Base-by-base conservation (phyloP, 352 stramenopile species). In the Phytophthora pistaciae region DNA sequence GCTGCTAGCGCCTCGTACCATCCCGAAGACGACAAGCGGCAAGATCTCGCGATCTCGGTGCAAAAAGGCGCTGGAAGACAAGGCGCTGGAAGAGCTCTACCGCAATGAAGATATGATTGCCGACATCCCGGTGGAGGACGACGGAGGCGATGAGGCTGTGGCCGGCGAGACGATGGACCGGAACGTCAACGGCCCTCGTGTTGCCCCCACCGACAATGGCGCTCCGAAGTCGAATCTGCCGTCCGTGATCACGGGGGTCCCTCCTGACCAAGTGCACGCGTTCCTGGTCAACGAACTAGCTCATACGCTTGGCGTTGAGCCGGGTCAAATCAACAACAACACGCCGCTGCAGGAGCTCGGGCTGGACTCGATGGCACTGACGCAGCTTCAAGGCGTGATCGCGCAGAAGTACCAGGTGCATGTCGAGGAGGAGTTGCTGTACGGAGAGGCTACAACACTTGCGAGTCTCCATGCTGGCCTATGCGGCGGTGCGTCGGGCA, bases 11-110 rank as follows among this genome's bases (percentile, higher is more conserved):
- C 90, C 96, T 36, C 91, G 92, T 33, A 95, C 94, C 2, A 98
- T 99, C 56, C 93, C 96, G 8, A 99, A 99, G 80, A 99, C 98
- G 2, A 99, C 96, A 14, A 99, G 96, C 72, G 98, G 98, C 9
- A 99, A 99, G 78, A 99, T 99, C 75, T 97, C 95, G 23, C 91
- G 98, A 63, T 83, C 87, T n/a, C 95, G 92, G 52, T 96, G 91
- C 69, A 92, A 87, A 64, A 82, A 83, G 71, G 85, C 84, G 21
- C 67, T 96, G 3, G 73, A 86, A 40, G 71, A 87, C 1, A 87
- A 93, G 27, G 74, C 76, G 20, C 71, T 96, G 16, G 72, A 84
- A 6, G 84, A 90, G 57, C 59, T 96, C 8, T 94, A 95, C 60
- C 86, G 86, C 29, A 94, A 94, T 50, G 87, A 94, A 55, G 87